Conservation (phyloP, 1,139 yeast genomes). For the Sugiyamaella xylanicola region DNA sequence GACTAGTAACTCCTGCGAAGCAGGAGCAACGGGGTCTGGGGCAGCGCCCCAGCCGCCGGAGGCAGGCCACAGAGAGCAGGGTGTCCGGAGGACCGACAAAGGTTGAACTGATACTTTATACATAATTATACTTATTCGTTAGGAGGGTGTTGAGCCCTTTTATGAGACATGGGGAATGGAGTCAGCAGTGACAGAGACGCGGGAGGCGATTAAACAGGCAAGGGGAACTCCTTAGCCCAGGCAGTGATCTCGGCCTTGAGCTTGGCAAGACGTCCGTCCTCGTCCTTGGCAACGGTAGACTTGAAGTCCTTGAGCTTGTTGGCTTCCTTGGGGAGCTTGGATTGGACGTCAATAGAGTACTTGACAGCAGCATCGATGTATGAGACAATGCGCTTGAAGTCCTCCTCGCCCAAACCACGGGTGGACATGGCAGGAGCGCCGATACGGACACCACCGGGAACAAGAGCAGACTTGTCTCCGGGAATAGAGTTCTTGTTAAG, state of each 20-base stretch:
- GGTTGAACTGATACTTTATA: slow-evolving; percentile 7
- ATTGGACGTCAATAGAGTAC: slow-evolving; percentile 76
- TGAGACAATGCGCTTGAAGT: slow-evolving; percentile 74
- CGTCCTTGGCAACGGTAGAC: slow-evolving; percentile 70
- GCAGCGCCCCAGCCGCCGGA: not conserved
- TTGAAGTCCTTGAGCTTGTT: slow-evolving; percentile 96
- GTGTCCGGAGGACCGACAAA: too few species aligned
- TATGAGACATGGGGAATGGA: not conserved
- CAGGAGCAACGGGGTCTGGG: not conserved
- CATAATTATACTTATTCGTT: slow-evolving; percentile 9
- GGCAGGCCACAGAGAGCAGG: not conserved
- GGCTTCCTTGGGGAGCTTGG: slow-evolving; percentile 73
- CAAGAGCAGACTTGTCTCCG: slow-evolving; percentile 91
- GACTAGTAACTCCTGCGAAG: not conserved
- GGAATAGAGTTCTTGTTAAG: slow-evolving; percentile 96
- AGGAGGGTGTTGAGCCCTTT: slow-evolving; percentile 4
- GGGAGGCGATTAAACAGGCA: slow-evolving; percentile 52
- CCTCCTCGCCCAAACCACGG: slow-evolving; percentile 81
- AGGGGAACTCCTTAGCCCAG: slow-evolving; percentile 96
- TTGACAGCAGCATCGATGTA: slow-evolving; percentile 80
- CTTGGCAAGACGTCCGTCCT: slow-evolving; percentile 61
- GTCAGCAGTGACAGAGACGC: too few species aligned
- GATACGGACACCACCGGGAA: slow-evolving; percentile 94
- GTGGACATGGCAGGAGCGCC: slow-evolving; percentile 99
- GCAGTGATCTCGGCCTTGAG: slow-evolving; percentile 76